Evolutionary conservation across 108 stramenopile species (phyloP).

Genomic region (Fistulifera pelliculosa): DNA sequence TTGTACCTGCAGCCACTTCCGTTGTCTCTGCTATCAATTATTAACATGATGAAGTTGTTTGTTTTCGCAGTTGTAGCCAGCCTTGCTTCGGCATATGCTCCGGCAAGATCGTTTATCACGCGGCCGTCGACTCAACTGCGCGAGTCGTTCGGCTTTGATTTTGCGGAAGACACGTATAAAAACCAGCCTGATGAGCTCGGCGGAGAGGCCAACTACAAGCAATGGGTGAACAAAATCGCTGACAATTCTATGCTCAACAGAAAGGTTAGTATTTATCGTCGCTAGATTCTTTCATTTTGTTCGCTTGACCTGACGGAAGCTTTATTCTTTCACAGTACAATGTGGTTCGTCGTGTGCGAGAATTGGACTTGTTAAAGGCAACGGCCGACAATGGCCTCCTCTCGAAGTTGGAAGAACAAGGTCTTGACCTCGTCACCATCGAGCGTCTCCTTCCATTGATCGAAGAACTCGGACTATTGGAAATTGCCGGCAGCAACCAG

Average conservation of each 20-base stretch:
- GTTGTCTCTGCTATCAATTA: background rate
- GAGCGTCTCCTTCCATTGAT: conserved; percentile 65
- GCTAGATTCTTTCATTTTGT: background rate
- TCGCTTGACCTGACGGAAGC: background rate
- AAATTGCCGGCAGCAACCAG: conserved; percentile 76
- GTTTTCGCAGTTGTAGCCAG: conserved; percentile 17
- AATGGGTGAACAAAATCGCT: conserved; percentile 58
- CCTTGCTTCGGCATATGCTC: conserved; percentile 22
- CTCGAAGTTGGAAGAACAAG: conserved; percentile 70
- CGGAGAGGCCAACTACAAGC: conserved; percentile 84
- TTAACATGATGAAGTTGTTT: conserved; percentile 17
- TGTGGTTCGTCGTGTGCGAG: conserved; percentile 71
- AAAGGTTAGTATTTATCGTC: conserved; percentile 39
- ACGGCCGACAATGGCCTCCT: conserved; percentile 75
- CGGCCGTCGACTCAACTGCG: conserved; percentile 28
- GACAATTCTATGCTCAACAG: conserved; percentile 74
- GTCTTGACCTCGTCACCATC: conserved; percentile 64
- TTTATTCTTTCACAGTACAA: conserved; percentile 52
- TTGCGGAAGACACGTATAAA: conserved; percentile 71
- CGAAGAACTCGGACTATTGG: conserved; percentile 58
- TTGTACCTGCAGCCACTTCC: too few relatives aligned
- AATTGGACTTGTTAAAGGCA: conserved; percentile 66
- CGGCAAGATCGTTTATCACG: background rate
- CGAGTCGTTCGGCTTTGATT: conserved; percentile 72
- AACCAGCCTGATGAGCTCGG: conserved; percentile 65